phyloP scores from a whole-genome alignment of 129 eudicot species.

The Artemisia argyi region DNA sequence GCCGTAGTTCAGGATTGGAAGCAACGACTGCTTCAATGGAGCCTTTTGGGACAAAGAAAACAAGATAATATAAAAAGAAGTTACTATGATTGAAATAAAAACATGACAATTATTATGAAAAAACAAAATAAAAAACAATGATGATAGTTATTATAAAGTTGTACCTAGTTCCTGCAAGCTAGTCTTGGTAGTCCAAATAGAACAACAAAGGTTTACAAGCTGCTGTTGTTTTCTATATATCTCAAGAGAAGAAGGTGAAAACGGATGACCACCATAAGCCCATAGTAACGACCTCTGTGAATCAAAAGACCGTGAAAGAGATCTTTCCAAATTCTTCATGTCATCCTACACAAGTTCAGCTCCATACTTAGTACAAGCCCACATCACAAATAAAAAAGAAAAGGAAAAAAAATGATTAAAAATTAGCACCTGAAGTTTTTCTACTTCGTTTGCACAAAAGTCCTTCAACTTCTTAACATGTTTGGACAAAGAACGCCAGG shows the following conservation, averaged over 20 bases:
- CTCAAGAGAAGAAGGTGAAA: slow-evolving; percentile 62
- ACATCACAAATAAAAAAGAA: neutral
- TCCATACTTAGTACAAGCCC: neutral
- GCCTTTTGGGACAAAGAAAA: slow-evolving; percentile 5
- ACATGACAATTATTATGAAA: neutral
- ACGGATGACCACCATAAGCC: slow-evolving; percentile 92
- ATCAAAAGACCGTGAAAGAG: slow-evolving; percentile 42
- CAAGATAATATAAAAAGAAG: neutral
- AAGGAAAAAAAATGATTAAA: neutral
- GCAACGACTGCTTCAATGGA: slow-evolving; percentile 50
- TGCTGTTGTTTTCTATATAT: slow-evolving; percentile 50
- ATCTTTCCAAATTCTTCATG: slow-evolving; percentile 39
- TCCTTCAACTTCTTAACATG: slow-evolving; percentile 45
- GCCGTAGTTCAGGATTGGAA: slow-evolving; percentile 57
- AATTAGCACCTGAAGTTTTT: slow-evolving; percentile 55
- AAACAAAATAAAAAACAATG: neutral
- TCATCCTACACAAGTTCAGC: slow-evolving; percentile 38
- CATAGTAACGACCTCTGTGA: slow-evolving; percentile 79
- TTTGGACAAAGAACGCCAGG: slow-evolving; percentile 66
- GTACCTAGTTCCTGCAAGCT: slow-evolving; percentile 40
- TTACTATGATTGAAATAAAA: neutral
- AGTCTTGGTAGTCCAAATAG: slow-evolving; percentile 54
- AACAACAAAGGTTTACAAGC: slow-evolving; percentile 46
- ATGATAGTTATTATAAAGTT: neutral
- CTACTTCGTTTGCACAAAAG: slow-evolving; percentile 55